Conservation (phyloP, 2,329 filamentous ascomycete genomes). For the Graphilbum fragrans region DNA sequence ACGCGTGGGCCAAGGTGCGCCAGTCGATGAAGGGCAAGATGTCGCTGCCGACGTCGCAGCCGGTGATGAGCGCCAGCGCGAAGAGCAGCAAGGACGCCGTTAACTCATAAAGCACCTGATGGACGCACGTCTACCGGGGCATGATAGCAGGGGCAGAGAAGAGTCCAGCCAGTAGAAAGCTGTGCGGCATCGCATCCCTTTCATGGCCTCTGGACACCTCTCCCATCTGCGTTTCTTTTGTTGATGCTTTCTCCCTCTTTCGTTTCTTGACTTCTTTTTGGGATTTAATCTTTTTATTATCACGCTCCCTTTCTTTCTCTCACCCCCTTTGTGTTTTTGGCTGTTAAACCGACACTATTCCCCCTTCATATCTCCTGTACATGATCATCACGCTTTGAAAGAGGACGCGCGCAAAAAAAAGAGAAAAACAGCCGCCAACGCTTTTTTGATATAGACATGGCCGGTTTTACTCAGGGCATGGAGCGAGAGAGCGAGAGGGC, state of each 20-base stretch:
- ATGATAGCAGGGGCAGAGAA: too few relatives aligned
- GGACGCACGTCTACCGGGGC: too few relatives aligned
- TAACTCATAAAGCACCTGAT: slow-evolving; percentile 40
- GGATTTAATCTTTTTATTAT: background rate
- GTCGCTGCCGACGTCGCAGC: slow-evolving; percentile 51
- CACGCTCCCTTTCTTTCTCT: background rate
- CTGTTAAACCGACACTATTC: too few relatives aligned
- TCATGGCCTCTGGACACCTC: background rate
- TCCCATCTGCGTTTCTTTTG: background rate
- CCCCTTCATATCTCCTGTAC: background rate
- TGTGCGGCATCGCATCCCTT: too few relatives aligned
- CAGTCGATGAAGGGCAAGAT: slow-evolving; percentile 57
- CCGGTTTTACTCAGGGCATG: too few relatives aligned
- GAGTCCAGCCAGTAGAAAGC: too few relatives aligned
- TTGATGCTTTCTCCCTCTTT: background rate
- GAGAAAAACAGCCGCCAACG: background rate
- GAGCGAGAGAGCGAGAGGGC: too few relatives aligned
- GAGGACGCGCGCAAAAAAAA: background rate
- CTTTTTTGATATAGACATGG: background rate
- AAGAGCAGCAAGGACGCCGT: slow-evolving; percentile 81
- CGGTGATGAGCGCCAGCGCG: slow-evolving; percentile 76
- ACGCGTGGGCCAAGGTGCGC: slow-evolving; percentile 74
- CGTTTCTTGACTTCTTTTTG: background rate
- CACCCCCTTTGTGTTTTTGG: background rate
- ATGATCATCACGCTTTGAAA: background rate